Conservation (phyloP, 2,329 filamentous ascomycete genomes). For the Arthrobotrys megalospora region DNA sequence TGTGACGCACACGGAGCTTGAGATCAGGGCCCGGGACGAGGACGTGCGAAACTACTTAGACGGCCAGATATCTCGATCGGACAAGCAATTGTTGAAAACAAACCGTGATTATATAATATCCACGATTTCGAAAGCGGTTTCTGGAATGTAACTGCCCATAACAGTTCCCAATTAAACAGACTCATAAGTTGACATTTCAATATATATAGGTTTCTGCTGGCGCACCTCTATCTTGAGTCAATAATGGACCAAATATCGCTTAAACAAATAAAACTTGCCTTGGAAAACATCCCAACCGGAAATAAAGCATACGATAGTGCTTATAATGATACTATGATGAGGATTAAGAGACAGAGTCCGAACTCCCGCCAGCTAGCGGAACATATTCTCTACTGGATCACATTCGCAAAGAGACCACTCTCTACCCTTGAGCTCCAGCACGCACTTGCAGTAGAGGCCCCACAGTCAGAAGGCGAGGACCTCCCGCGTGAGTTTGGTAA, state of each 20-base stretch:
- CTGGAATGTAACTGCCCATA: slow-evolving; percentile 27
- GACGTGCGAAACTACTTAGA: slow-evolving; percentile 27
- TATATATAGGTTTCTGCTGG: slow-evolving; percentile 36
- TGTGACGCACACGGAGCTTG: background rate
- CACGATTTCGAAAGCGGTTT: background rate
- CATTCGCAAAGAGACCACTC: slow-evolving; percentile 24
- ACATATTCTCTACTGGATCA: slow-evolving; percentile 10
- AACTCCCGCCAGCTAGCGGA: slow-evolving; percentile 12
- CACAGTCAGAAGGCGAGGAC: too few relatives aligned
- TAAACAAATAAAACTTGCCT: background rate
- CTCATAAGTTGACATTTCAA: background rate
- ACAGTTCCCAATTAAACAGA: too few relatives aligned
- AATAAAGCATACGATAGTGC: background rate
- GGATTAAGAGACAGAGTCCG: background rate
- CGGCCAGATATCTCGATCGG: background rate
- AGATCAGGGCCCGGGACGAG: background rate
- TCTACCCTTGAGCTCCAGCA: slow-evolving; percentile 12
- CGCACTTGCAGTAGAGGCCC: slow-evolving; percentile 29
- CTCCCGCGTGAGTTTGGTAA: background rate
- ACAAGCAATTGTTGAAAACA: background rate
- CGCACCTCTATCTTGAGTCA: slow-evolving; percentile 17
- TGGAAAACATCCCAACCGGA: background rate
- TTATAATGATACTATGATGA: slow-evolving; percentile 24
- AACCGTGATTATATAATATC: background rate
- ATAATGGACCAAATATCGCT: background rate